phyloP scores from a whole-genome alignment of 331 rosid species.

The Spiraea crenata region DNA sequence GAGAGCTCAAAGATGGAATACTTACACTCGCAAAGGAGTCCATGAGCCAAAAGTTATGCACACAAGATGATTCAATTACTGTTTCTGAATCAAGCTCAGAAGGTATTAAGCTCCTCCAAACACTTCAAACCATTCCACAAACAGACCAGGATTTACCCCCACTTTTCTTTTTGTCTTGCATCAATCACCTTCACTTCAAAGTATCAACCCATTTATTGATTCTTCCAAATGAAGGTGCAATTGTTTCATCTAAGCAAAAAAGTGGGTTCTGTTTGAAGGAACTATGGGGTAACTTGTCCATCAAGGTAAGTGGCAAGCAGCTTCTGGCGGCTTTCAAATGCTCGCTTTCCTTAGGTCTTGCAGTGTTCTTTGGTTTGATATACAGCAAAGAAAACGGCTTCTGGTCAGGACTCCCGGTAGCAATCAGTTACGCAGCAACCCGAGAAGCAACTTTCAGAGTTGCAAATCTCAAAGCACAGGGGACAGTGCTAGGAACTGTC shows the following conservation, averaged over 20 bases:
- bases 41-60: slow-evolving; percentile 26
- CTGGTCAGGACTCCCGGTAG: slow-evolving; percentile 65
- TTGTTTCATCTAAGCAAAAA: background rate
- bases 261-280: slow-evolving; percentile 6
- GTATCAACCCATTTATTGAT: background rate
- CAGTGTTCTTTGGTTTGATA: slow-evolving; percentile 42
- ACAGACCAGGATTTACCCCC: slow-evolving; percentile 42
- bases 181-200: slow-evolving; percentile 41
- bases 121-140: slow-evolving; percentile 48
- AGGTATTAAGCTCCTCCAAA: slow-evolving; percentile 35
- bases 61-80: slow-evolving; percentile 34
- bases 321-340: slow-evolving; percentile 38
- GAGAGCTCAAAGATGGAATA: slow-evolving; percentile 40
- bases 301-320: slow-evolving; percentile 22
- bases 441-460: slow-evolving; percentile 63
- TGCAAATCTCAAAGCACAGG: slow-evolving; percentile 70
- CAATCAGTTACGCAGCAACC: slow-evolving; percentile 50
- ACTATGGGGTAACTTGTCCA: slow-evolving; percentile 24
- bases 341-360: slow-evolving; percentile 39
- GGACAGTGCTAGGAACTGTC: slow-evolving; percentile 69
- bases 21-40: slow-evolving; percentile 40
- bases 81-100: slow-evolving; percentile 50
- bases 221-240: background rate
- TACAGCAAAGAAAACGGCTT: slow-evolving; percentile 38
- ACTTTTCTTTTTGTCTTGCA: slow-evolving; percentile 64